A percentile compares a stretch with the other conserved stretches of the same genome.
Evolutionary conservation across 2,329 filamentous ascomycete species (phyloP).

Genomic region (Ophiostoma ips): DNA sequence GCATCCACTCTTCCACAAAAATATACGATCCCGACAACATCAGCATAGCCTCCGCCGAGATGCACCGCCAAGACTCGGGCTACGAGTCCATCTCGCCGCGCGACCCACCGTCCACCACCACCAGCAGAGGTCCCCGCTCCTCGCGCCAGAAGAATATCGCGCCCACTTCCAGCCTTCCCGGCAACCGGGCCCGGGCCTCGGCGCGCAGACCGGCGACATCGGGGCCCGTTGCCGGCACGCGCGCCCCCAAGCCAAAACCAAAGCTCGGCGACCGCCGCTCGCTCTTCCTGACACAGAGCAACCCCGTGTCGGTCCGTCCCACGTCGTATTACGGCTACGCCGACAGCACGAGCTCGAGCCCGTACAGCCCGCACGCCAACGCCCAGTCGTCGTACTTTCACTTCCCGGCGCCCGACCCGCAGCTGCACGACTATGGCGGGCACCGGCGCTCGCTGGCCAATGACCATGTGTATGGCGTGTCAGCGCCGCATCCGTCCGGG

Average conservation of each 20-base stretch:
- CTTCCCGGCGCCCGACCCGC: background rate
- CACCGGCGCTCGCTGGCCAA: background rate
- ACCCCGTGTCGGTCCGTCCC: background rate
- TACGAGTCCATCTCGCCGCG: background rate
- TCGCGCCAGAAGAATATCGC: background rate
- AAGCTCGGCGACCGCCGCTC: background rate
- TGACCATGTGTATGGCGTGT: background rate
- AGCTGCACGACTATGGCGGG: background rate
- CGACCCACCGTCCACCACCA: background rate
- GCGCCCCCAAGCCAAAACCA: background rate
- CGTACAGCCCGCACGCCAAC: background rate
- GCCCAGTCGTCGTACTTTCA: background rate
- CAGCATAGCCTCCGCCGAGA: background rate
- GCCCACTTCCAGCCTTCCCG: background rate
- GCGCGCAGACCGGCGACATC: background rate
- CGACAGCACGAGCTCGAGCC: background rate
- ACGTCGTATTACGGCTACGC: background rate
- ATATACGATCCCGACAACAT: background rate
- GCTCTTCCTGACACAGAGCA: background rate
- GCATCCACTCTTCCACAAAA: background rate
- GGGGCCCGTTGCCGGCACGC: background rate
- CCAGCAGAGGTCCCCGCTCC: background rate
- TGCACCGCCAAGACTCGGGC: conserved; percentile 2
- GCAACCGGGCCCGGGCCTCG: background rate
- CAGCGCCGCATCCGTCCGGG: background rate